Evolutionary conservation across 768 basidiomycete species (phyloP).

Genomic region (Amanita subjunquillea): DNA sequence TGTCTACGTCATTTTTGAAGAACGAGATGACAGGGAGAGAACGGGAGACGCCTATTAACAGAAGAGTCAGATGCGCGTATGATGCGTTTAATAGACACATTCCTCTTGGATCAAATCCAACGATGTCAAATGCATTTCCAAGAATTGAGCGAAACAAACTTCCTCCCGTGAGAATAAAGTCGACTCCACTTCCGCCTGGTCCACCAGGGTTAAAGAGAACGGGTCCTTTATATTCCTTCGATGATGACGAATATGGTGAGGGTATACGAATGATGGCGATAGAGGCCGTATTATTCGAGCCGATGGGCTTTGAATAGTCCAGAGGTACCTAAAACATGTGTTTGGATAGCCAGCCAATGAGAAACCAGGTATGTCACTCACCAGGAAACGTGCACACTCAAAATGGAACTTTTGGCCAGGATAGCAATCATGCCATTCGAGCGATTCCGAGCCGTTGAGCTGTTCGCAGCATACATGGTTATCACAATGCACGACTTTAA

Average conservation of each 20-base stretch:
- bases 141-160: slow-evolving; percentile 18
- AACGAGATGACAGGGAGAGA: neutral
- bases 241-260: slow-evolving; percentile 16
- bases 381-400: too few relatives aligned
- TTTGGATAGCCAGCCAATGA: neutral
- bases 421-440: neutral
- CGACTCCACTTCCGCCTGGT: slow-evolving; percentile 28
- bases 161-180: slow-evolving; percentile 8
- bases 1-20: neutral
- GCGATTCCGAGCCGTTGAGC: neutral
- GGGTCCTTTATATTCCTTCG: slow-evolving; percentile 29
- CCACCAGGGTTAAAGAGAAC: slow-evolving; percentile 15
- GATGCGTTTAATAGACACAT: slow-evolving; percentile 8
- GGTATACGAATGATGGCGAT: slow-evolving; percentile 34
- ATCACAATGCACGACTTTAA: too few relatives aligned
- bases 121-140: slow-evolving; percentile 33
- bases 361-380: neutral
- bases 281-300: neutral
- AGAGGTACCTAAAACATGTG: slow-evolving; percentile 27
- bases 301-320: slow-evolving; percentile 19
- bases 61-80: neutral
- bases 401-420: too few relatives aligned
- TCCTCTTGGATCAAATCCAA: slow-evolving; percentile 31
- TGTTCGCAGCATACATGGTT: neutral
- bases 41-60: neutral